Percentiles rank a stretch among this genome's conserved stretches.
phyloP scores from a whole-genome alignment of 2,329 filamentous ascomycete genomes.

The Apiospora phragmitis region DNA sequence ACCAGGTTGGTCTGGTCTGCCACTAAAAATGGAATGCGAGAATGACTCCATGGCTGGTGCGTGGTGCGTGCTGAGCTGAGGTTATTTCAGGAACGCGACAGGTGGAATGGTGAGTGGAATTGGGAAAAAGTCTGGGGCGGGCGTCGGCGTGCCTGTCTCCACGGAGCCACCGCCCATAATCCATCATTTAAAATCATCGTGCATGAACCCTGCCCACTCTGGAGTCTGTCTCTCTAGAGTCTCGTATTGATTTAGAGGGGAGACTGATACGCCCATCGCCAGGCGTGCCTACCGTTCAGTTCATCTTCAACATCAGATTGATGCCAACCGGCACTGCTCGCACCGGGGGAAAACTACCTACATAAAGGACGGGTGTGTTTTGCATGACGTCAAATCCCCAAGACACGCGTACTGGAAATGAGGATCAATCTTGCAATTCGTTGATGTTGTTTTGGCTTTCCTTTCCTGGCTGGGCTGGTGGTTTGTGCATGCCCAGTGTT shows the following conservation, averaged over 20 bases:
- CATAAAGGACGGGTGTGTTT: not conserved
- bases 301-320: no score
- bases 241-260: not conserved
- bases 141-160: not conserved
- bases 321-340: no score
- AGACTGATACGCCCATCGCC: no score
- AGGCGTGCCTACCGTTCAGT: no score
- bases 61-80: not conserved
- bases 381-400: not conserved
- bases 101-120: not conserved
- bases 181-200: not conserved
- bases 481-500: not conserved
- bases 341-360: no score
- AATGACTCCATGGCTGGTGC: not conserved
- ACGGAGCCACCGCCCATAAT: not conserved
- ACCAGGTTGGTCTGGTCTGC: not conserved
- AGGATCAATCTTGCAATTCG: not conserved
- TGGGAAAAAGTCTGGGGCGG: not conserved
- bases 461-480: not conserved
- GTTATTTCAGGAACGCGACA: not conserved
- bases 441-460: not conserved
- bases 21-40: not conserved
- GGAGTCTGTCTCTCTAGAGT: not conserved
- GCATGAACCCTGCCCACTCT: conserved; percentile 7
- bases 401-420: conserved; percentile 4